Percentiles rank a stretch among this genome's conserved stretches.
These are phyloP conservation scores for Maudiozyma serrabonitensis DNA, from an alignment of 805 yeast genomes.

Conservation along the genomic window DNA sequence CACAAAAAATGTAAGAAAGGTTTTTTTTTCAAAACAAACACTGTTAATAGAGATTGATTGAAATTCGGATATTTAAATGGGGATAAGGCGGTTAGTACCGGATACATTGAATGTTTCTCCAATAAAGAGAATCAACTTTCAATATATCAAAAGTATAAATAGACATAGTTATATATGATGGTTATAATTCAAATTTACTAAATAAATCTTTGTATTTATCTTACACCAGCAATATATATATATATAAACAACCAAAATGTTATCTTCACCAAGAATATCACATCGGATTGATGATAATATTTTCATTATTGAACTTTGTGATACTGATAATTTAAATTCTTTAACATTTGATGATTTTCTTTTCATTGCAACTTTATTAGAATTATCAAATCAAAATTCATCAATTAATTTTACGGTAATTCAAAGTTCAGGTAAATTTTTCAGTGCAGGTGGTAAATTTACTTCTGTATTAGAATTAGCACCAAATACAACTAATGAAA, in stretches of 20 bases:
- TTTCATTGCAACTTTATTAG: slow-evolving; percentile 46
- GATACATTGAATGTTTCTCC: no score
- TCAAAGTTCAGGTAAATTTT: slow-evolving; percentile 62
- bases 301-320: slow-evolving; percentile 56
- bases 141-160: no score
- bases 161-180: no score
- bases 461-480: slow-evolving; percentile 7
- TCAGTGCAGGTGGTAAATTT: slow-evolving; percentile 73
- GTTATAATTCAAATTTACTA: no score
- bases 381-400: slow-evolving; percentile 52
- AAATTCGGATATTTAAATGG: no score
- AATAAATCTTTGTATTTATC: no score
- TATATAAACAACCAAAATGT: background rate
- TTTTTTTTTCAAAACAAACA: no score
- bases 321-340: slow-evolving; percentile 57
- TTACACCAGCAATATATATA: no score
- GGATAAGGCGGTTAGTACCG: no score
- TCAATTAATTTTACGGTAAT: slow-evolving; percentile 56
- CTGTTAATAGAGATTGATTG: no score
- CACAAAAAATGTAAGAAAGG: no score
- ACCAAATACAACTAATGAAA: background rate
- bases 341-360: slow-evolving; percentile 55
- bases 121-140: no score
- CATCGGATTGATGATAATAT: slow-evolving; percentile 21
- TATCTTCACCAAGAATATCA: slow-evolving; percentile 2